Evolutionary conservation across 306 rosid species (phyloP), one percentile per base, ranked within the genome.

Genomic region (Lathyrus oleraceus): DNA sequence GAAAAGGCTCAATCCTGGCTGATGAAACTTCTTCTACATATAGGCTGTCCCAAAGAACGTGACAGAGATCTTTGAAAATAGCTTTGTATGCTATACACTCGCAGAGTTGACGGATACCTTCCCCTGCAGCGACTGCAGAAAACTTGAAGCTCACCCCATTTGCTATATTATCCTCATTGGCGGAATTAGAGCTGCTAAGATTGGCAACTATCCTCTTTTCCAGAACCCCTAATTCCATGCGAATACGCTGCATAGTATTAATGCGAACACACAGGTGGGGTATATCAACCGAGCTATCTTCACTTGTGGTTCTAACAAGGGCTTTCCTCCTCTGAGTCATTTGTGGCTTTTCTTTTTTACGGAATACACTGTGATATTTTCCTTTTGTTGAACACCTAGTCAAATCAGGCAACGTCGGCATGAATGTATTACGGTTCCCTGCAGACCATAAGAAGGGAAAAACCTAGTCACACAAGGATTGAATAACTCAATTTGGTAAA

Each of bases 381-480:
- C 95, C 85, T 63, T 70, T 79, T 25, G 88, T 78, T 15, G 96
- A 88, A 78, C 99, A 94, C 77, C 99, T 82, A 27, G 99, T 94
- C 87, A 94, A 72, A 74, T 90, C 84, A 65, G 97, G 99, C 68
- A 91, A n/a, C 54, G 78, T 28, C 8, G 99, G 99, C 70, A 88
- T 38, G 76, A 82, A 90, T 56, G 89, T 77, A 61, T 72, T 78
- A 49, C 76, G 81, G 68, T 80, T 77, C 38, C 97, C 98, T 93
- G 86, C 84, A 79, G 78, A 81, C 25, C 69, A 83, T n/a, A 14
- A 62, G 57, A 62, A 80, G 10, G 61, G 75, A 20, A 66, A 81
- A 43, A 15, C 43, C 9, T 11, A 43, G 71, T 82, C 77, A 81
- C 14, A 47, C 35, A 25, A 14, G 21, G 74, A 69, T 30, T 21